phyloP scores from a whole-genome alignment of 768 basidiomycete species.

The Amanita subjunquillea region DNA sequence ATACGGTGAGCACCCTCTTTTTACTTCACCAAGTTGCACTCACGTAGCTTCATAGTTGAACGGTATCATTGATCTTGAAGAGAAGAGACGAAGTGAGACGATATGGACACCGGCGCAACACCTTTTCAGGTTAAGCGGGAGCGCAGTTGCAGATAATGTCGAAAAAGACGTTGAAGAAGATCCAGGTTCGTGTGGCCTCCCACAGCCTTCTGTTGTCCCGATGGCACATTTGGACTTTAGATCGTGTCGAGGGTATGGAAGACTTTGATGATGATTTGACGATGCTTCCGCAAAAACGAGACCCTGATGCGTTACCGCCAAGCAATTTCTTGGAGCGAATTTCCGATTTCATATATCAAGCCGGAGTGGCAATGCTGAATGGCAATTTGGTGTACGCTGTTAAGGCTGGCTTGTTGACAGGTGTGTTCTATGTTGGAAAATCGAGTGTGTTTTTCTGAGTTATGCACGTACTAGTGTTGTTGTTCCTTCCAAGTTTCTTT shows the following conservation, averaged over 20 bases:
- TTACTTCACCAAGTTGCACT: not conserved
- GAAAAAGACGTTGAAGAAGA: constrained; percentile 58
- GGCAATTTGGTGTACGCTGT: constrained; percentile 63
- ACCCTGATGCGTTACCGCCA: constrained; percentile 71
- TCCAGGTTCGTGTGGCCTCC: constrained; percentile 35
- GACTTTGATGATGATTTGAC: constrained; percentile 32
- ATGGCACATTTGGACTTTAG: constrained; percentile 11
- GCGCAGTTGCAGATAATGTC: constrained; percentile 32
- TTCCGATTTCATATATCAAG: constrained; percentile 34
- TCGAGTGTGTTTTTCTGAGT: not conserved
- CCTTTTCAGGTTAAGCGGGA: constrained; percentile 27
- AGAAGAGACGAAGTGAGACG: constrained; percentile 18
- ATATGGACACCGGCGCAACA: constrained; percentile 45
- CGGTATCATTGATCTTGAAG: constrained; percentile 47
- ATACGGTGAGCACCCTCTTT: constrained; percentile 24
- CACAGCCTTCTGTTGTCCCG: not conserved
- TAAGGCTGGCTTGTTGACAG: constrained; percentile 59
- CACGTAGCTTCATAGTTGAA: constrained; percentile 37
- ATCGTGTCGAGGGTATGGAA: constrained; percentile 44
- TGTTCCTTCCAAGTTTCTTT: constrained; percentile 52
- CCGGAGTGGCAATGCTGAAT: constrained; percentile 27
- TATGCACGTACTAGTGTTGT: constrained; percentile 28
- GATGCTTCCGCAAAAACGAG: constrained; percentile 44
- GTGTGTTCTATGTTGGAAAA: constrained; percentile 18
- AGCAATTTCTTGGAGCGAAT: constrained; percentile 43